These are phyloP conservation scores for Citropsis articulata DNA, from an alignment of 345 rosid species.

Conservation along the genomic window DNA sequence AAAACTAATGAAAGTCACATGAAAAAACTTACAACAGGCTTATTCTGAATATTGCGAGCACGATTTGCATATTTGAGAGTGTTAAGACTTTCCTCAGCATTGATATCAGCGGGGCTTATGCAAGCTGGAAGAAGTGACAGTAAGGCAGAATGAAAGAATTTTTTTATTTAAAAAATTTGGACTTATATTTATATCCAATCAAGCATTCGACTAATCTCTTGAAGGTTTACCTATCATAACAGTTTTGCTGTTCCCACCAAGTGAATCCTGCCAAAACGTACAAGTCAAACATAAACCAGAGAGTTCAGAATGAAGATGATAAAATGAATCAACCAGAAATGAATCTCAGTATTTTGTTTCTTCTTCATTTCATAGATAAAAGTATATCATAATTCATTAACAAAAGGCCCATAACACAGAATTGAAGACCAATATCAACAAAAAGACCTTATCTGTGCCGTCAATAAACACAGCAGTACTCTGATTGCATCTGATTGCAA, in stretches of 20 bases:
- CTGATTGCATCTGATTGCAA: background rate
- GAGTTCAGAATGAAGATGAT: constrained; percentile 3
- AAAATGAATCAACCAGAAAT: background rate
- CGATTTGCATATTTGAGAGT: constrained; percentile 84
- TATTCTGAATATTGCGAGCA: constrained; percentile 82
- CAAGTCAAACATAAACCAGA: constrained; percentile 14
- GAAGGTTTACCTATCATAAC: constrained; percentile 68
- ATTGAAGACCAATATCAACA: constrained; percentile 2
- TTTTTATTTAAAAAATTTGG: background rate
- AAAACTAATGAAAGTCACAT: background rate
- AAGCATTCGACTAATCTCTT: background rate
- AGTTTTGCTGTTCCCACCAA: constrained; percentile 85
- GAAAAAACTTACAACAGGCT: constrained; percentile 65
- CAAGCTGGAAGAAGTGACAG: constrained; percentile 50
- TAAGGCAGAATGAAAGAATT: constrained; percentile 6
- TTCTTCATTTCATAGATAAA: constrained; percentile 10
- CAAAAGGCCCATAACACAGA: background rate
- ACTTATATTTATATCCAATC: background rate
- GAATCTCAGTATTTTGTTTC: background rate
- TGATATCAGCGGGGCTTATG: constrained; percentile 80
- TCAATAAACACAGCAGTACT: background rate
- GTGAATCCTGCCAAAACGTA: constrained; percentile 59
- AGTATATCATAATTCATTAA: background rate
- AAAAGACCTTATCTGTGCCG: background rate
- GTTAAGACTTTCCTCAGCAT: constrained; percentile 79